Percentiles rank a stretch among this genome's conserved stretches.
phyloP scores from a whole-genome alignment of 371 early-diverging fungal species.

The Rhizopus delemar region DNA sequence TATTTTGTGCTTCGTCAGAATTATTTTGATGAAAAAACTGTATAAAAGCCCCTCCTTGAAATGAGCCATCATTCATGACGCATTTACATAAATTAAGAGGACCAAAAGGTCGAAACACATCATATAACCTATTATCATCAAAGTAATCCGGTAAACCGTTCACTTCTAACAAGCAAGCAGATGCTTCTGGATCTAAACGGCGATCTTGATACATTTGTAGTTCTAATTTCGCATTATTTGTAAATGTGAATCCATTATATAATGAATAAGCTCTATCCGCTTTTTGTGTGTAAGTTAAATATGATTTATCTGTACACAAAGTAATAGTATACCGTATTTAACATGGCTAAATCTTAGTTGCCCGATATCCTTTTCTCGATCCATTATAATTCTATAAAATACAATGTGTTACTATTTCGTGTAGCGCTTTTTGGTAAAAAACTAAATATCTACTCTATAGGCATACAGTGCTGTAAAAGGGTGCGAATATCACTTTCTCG shows the following conservation, averaged over 20 bases:
- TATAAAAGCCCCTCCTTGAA: constrained; percentile 34
- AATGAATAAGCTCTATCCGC: constrained; percentile 45
- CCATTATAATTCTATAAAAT: constrained; percentile 20
- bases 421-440: constrained; percentile 6
- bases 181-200: constrained; percentile 33
- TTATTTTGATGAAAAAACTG: constrained; percentile 40
- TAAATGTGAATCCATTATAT: constrained; percentile 38
- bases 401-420: constrained; percentile 5
- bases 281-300: constrained; percentile 9
- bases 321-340: constrained; percentile 24
- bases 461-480: constrained; percentile 44
- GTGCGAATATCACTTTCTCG: constrained; percentile 41
- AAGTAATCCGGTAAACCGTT: constrained; percentile 31
- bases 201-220: constrained; percentile 36
- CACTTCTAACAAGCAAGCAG: constrained; percentile 31
- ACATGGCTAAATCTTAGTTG: constrained; percentile 26
- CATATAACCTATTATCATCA: constrained; percentile 33
- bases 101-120: constrained; percentile 46
- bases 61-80: constrained; percentile 23
- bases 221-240: constrained; percentile 33
- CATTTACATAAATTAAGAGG: constrained; percentile 39
- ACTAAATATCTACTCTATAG: constrained; percentile 41
- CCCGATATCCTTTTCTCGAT: constrained; percentile 28
- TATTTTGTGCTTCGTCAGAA: constrained; percentile 29
- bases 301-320: not conserved